Conservation (phyloP, 208 protist species). For the Leishmania mexicana region DNA sequence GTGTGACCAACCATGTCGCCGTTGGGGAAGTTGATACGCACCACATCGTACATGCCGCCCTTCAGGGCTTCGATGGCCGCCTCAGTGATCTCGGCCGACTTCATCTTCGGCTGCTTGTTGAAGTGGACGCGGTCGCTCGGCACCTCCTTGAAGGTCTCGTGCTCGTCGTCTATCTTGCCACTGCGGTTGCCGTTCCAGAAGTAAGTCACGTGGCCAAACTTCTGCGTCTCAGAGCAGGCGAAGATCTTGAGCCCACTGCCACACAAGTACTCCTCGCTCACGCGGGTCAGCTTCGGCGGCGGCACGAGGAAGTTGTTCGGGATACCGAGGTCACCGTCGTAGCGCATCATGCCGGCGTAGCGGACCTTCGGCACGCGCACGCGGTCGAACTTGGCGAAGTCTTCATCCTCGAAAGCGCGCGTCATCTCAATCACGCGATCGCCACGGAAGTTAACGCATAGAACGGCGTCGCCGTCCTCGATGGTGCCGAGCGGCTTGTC, state of each 20-base stretch:
- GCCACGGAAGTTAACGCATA: constrained; percentile 96
- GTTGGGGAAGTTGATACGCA: constrained; percentile 96
- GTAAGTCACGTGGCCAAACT: constrained; percentile 97
- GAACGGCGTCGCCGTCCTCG: constrained; percentile 93
- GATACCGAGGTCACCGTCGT: constrained; percentile 95
- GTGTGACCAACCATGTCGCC: constrained; percentile 97
- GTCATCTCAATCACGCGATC: constrained; percentile 96
- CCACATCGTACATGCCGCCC: constrained; percentile 90
- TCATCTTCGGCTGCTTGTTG: constrained; percentile 95
- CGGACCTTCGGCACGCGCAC: constrained; percentile 90
- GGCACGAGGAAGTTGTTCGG: constrained; percentile 95
- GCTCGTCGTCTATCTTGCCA: constrained; percentile 87
- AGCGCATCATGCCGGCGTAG: constrained; percentile 96
- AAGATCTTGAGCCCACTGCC: constrained; percentile 86
- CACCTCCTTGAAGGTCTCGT: constrained; percentile 94
- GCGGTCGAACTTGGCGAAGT: constrained; percentile 93
- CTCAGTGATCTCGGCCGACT: constrained; percentile 93
- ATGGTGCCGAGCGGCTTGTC: constrained; percentile 90
- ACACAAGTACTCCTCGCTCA: constrained; percentile 92
- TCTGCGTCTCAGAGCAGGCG: constrained; percentile 96
- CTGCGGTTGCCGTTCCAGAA: constrained; percentile 97
- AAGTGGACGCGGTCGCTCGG: constrained; percentile 91
- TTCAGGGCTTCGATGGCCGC: constrained; percentile 88
- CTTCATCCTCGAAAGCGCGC: constrained; percentile 92
- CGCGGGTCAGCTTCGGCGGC: constrained; percentile 87